These are phyloP conservation scores for Hyphopichia homilentoma DNA, from an alignment of 805 yeast species.

Conservation along the genomic window DNA sequence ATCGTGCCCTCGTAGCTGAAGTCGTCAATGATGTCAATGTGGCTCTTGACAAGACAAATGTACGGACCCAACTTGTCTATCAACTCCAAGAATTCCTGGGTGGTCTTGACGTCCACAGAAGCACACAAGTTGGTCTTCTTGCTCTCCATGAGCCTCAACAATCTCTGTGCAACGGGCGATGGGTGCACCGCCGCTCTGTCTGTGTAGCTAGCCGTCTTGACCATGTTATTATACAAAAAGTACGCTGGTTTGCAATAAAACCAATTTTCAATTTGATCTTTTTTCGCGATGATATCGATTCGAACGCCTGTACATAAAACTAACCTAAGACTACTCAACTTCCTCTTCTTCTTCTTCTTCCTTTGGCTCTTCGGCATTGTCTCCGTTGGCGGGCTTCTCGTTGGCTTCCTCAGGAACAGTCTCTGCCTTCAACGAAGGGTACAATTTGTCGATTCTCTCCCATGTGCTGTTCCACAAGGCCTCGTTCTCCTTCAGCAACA, in stretches of 20 bases:
- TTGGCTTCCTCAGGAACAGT: constrained; percentile 8
- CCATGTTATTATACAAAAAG: constrained; percentile 12
- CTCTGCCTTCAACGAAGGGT: constrained; percentile 24
- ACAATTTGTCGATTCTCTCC: constrained; percentile 24
- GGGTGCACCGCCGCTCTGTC: constrained; percentile 68
- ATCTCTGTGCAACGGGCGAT: constrained; percentile 75
- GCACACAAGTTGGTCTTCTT: constrained; percentile 92
- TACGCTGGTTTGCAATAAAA: not conserved
- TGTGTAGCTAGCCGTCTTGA: constrained; percentile 44
- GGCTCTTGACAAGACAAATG: constrained; percentile 90
- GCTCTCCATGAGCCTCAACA: constrained; percentile 67
- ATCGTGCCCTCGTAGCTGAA: constrained; percentile 80
- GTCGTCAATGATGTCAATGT: constrained; percentile 88
- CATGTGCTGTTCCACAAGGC: constrained; percentile 32
- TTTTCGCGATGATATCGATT: no score
- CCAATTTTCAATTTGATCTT: not conserved
- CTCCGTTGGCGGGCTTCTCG: not conserved
- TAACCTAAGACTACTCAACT: not conserved
- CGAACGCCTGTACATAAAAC: no score
- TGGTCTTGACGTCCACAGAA: constrained; percentile 83
- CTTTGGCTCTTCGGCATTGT: not conserved
- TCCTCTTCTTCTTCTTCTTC: not conserved
- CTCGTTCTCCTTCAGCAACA: constrained; percentile 16
- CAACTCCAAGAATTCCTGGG: constrained; percentile 66
- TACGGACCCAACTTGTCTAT: constrained; percentile 85